phyloP scores from a whole-genome alignment of 2,329 filamentous ascomycete species.

The Reticulascus tulasneorum region DNA sequence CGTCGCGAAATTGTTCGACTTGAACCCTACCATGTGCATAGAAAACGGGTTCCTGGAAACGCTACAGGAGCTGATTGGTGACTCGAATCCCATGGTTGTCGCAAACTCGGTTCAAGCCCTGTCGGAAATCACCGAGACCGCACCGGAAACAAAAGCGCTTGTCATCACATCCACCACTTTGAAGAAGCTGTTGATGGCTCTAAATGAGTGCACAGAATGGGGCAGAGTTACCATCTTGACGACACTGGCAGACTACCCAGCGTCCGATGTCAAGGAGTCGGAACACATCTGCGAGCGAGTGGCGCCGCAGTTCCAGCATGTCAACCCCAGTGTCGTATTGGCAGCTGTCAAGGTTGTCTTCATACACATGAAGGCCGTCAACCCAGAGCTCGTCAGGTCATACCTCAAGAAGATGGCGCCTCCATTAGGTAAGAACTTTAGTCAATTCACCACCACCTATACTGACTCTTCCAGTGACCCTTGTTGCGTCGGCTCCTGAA shows the following conservation, averaged over 20 bases:
- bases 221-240: constrained; percentile 89
- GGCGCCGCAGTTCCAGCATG: constrained; percentile 94
- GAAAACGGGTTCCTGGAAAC: constrained; percentile 96
- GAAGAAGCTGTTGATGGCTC: constrained; percentile 92
- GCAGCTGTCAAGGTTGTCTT: constrained; percentile 99
- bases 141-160: constrained; percentile 85
- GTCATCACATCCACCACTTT: constrained; percentile 76
- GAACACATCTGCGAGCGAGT: constrained; percentile 98
- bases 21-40: constrained; percentile 87
- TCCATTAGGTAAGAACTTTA: constrained; percentile 79
- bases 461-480: constrained; percentile 85
- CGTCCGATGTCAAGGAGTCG: constrained; percentile 86
- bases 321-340: constrained; percentile 93
- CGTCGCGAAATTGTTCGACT: constrained; percentile 94
- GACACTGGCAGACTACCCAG: constrained; percentile 82
- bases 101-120: constrained; percentile 95
- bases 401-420: constrained; percentile 99
- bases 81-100: constrained; percentile 98
- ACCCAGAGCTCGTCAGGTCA: constrained; percentile 70
- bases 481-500: constrained; percentile 92
- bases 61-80: constrained; percentile 91
- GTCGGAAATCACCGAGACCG: constrained; percentile 83
- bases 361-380: constrained; percentile 86
- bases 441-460: constrained; percentile 18
- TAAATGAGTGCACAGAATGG: constrained; percentile 99